These are phyloP conservation scores for Fragosphaeria purpurea DNA, from an alignment of 2,329 filamentous ascomycete genomes.

Conservation along the genomic window DNA sequence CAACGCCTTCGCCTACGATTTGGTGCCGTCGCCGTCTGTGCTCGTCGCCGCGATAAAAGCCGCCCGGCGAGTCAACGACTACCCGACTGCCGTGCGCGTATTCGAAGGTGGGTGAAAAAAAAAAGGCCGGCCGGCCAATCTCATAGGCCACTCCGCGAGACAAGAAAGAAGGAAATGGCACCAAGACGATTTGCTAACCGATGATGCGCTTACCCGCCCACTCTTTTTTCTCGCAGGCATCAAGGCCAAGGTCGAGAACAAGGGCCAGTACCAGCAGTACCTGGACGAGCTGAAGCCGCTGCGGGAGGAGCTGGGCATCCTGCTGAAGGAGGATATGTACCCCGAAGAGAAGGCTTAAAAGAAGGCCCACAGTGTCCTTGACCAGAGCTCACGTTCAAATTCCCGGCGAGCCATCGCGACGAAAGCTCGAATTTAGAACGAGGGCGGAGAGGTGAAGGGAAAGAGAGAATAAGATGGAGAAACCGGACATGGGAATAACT, in stretches of 20 bases:
- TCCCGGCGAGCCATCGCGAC: no score
- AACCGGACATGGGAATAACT: no score
- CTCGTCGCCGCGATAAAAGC: slow-evolving; percentile 86
- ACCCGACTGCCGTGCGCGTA: slow-evolving; percentile 92
- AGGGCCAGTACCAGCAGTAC: slow-evolving; percentile 93
- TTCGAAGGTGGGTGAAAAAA: slow-evolving; percentile 70
- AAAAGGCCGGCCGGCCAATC: no score
- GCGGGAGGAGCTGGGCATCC: slow-evolving; percentile 85
- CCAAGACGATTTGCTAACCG: no score
- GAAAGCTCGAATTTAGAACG: no score
- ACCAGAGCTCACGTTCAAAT: no score
- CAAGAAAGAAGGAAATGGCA: no score
- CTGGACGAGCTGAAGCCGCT: slow-evolving; percentile 85
- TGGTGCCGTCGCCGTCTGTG: slow-evolving; percentile 88
- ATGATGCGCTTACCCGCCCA: slow-evolving; percentile 11
- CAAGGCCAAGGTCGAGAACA: slow-evolving; percentile 99
- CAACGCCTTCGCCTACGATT: slow-evolving; percentile 99
- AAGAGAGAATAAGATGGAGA: no score
- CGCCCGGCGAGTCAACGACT: slow-evolving; percentile 94
- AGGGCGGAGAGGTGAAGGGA: no score
- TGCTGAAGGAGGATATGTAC: slow-evolving; percentile 87
- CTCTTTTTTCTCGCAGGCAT: slow-evolving; percentile 51
- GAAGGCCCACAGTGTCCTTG: neutral
- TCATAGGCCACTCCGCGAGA: no score
- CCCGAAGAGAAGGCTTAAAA: slow-evolving; percentile 32